Evolutionary conservation across 2,329 filamentous ascomycete genomes (phyloP), one percentile per base, ranked within the genome.

Genomic region (Colletotrichum sp.): DNA sequence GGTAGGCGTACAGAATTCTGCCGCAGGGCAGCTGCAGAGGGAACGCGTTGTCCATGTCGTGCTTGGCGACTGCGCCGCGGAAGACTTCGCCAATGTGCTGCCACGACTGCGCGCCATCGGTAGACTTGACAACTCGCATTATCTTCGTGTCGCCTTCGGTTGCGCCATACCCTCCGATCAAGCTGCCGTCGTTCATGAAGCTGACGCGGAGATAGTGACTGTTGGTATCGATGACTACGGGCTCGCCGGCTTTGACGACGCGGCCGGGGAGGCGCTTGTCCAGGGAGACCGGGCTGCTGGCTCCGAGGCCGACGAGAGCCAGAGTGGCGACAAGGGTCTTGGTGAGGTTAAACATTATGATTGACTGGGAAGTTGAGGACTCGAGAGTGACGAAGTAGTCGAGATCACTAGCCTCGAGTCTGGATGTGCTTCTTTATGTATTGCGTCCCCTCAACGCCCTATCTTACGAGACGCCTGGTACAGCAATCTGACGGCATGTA

Each of bases 1-100:
- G 80, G 77, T 82, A 85, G 6, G 86, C 86, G 25, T 82, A 80
- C 5, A 88, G 79, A 55, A 83, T 73, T 39, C 84, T 81, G 8
- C 84, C 84, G 68, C 83, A 82, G n/a, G 81, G 78, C 12, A 88
- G 81, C 68, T 79, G 81, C 5, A 85, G 73, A 3, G 81, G 82
- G 49, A 84, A 81, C 25, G 83, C 81, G 62, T 85, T 85, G 72
- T 85, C 83, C 9, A 84, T 65, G 36, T 84, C 83, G 64, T 79
- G 77, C 3, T 78, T 80, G 2, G 77, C 74, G n/a, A 66, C n/a
- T 11, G 49, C 6, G 6, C 70, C 70, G 49, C 70, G 70, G 32
- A 72, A 72, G 16, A 82, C 82, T 52, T 81, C 78, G 52, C 82
- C 81, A 39, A 80, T 78, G 27, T 15, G 44, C 13, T 71, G 15